Evolutionary conservation across 2,329 filamentous ascomycete genomes (phyloP), one percentile per base, ranked within the genome.

Genomic region (Colletotrichum sp.): DNA sequence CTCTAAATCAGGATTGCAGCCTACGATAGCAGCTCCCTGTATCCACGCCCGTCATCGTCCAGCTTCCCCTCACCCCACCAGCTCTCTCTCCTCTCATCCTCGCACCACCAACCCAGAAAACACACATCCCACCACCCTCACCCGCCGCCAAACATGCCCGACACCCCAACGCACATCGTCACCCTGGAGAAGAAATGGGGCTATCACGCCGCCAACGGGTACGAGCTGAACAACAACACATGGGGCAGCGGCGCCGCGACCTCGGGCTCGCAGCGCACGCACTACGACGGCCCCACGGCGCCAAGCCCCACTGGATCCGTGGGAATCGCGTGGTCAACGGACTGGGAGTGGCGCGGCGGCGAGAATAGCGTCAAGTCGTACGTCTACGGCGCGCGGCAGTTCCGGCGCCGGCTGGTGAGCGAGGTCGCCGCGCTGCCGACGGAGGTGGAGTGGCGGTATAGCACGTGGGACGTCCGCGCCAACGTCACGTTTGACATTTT

Each of bases 401-500:
- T 83, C 16, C 71, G 79, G n/a, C 77, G 76, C 28, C 79, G 81
- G 26, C 79, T 81, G 26, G 79, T 87, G 58, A 80, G 78, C 13
- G 79, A 81, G 43, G 84, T 87, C 71, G 70, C 62, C 8, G 80
- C 79, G 60, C 82, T 88, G 72, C 82, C 81, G 12, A 83, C 82
- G 1, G 81, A 81, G 8, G 81, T 83, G 67, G 77, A 79, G 24
- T 87, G 84, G 82, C 75, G 83, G 38, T 91, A 92, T 83, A 85
- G 85, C 34, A 88, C 87, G 75, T 84, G 82, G 66, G 80, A 84
- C 70, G 81, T 92, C 65, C 84, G 90, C 38, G 90, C 90, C 68
- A 88, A 93, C 79, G 91, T 93, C 18, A 86, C 91, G 16, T 93
- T 92, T 79, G 91, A 93, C 80, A 82, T 93, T 66, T 93, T 93